phyloP scores from a whole-genome alignment of 305 asterid species.

The Ilex paraguariensis region DNA sequence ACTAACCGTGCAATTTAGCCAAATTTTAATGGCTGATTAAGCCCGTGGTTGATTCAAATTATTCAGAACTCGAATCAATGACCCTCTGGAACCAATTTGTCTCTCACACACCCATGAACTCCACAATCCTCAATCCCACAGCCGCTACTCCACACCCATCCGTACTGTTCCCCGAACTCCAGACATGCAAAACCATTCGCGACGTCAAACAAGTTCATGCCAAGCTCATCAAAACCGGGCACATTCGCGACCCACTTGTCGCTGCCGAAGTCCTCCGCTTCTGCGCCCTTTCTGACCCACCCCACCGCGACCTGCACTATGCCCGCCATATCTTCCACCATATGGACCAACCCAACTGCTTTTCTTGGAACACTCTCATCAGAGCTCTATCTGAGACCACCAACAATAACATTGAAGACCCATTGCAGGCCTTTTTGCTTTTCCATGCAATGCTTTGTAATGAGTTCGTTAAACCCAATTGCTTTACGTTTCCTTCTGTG shows the following conservation, averaged over 20 bases:
- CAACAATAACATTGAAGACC: constrained; percentile 17
- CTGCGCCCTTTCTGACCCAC: background rate
- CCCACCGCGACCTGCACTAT: background rate
- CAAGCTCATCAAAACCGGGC: constrained; percentile 2
- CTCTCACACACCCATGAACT: background rate
- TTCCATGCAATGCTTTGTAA: constrained; percentile 40
- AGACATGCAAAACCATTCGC: background rate
- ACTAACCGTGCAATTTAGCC: too few species aligned
- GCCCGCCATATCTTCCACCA: constrained; percentile 53
- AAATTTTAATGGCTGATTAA: too few species aligned
- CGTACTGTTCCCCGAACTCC: background rate
- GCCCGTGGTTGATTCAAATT: too few species aligned
- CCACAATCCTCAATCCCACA: background rate
- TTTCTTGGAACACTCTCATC: constrained; percentile 66
- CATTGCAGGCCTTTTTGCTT: constrained; percentile 29
- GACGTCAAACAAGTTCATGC: background rate
- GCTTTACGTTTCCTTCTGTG: constrained; percentile 73
- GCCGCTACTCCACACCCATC: background rate
- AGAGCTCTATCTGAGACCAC: constrained; percentile 46
- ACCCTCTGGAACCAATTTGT: too few species aligned
- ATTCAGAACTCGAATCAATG: too few species aligned
- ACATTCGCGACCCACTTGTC: background rate
- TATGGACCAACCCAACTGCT: constrained; percentile 71
- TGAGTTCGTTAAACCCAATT: constrained; percentile 46
- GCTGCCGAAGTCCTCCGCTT: background rate